These are phyloP conservation scores for Trametes maxima DNA, from an alignment of 768 basidiomycete species.

Conservation along the genomic window DNA sequence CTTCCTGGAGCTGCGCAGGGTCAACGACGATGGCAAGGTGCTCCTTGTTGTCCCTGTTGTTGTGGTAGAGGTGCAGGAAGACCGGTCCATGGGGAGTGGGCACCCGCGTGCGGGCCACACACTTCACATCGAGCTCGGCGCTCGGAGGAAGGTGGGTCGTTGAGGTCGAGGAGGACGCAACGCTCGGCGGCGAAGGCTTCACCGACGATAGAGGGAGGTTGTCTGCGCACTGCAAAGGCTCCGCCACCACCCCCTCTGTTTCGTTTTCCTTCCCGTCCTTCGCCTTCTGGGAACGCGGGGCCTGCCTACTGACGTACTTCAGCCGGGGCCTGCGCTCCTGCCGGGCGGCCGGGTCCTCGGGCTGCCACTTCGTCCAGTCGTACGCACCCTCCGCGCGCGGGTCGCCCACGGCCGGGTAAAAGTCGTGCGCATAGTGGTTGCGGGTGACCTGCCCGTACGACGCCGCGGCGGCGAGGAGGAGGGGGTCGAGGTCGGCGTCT, in stretches of 20 bases:
- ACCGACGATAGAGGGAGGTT: conserved; percentile 36
- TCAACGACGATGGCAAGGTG: conserved; percentile 96
- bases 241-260: conserved; percentile 37
- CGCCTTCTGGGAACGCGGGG: conserved; percentile 63
- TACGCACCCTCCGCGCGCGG: conserved; percentile 53
- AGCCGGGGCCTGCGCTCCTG: conserved; percentile 48
- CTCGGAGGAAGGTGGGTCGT: conserved; percentile 26
- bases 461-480: conserved; percentile 75
- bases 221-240: conserved; percentile 42
- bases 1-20: conserved; percentile 74
- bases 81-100: conserved; percentile 94
- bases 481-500: conserved; percentile 76
- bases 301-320: conserved; percentile 74
- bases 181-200: conserved; percentile 26
- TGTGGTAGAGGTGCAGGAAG: conserved; percentile 95
- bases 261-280: conserved; percentile 56
- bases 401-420: conserved; percentile 61
- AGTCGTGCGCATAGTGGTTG: conserved; percentile 85
- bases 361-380: conserved; percentile 61
- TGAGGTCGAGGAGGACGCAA: conserved; percentile 10
- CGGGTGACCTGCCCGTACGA: conserved; percentile 79
- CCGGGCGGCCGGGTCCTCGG: conserved; percentile 41
- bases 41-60: conserved; percentile 89
- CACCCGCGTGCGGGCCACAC: conserved; percentile 96
- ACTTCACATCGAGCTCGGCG: conserved; percentile 68